Conservation (phyloP, 2,329 filamentous ascomycete genomes). For the Penicillium sp. region DNA sequence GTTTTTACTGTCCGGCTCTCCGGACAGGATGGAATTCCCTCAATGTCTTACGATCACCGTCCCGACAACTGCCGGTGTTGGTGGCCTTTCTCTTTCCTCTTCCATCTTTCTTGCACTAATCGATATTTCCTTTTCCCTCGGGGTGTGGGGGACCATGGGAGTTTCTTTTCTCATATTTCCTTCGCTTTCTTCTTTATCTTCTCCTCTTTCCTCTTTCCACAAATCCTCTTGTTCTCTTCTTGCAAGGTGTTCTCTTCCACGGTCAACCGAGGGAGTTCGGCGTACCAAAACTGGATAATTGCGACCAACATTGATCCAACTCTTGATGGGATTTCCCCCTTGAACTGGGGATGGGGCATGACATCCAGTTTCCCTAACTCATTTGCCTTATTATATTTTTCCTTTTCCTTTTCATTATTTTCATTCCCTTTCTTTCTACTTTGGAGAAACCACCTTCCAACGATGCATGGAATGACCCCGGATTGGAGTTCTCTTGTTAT, state of each 20-base stretch:
- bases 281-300: constrained; percentile 21
- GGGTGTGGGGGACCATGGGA: background rate
- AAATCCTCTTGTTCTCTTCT: constrained; percentile 1
- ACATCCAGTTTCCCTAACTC: constrained; percentile 9
- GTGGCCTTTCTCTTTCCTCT: constrained; percentile 9
- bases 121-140: background rate
- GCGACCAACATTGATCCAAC: background rate
- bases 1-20: background rate
- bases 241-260: constrained; percentile 10
- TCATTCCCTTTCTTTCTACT: constrained; percentile 7
- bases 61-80: constrained; percentile 21
- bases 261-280: constrained; percentile 21
- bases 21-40: background rate
- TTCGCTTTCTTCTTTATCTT: background rate
- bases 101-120: constrained; percentile 7
- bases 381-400: constrained; percentile 7
- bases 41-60: constrained; percentile 26
- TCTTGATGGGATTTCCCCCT: background rate
- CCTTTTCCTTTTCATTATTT: constrained; percentile 6
- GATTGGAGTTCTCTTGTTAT: constrained; percentile 21
- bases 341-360: background rate
- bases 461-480: constrained; percentile 27
- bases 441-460: constrained; percentile 19
- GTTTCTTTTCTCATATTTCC: background rate
- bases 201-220: background rate